Base-by-base conservation (phyloP, 2,329 filamentous ascomycete species). In the Alternaria arbusti region DNA sequence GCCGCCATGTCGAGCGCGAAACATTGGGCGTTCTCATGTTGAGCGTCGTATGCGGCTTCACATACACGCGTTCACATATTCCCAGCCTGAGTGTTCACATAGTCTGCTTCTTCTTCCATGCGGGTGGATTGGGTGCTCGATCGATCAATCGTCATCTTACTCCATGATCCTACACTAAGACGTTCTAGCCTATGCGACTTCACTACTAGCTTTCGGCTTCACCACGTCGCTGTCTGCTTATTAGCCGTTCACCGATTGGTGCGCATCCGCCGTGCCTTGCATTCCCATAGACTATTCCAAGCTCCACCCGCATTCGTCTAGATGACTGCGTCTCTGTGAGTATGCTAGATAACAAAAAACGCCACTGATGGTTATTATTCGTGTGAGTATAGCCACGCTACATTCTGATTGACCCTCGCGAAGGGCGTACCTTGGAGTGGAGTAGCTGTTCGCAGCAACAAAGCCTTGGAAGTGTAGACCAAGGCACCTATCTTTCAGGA, bases 171-270 rank as follows among this genome's bases (percentile, higher is more conserved):
- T 52, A 52, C 20, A 40, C 49, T 52, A 52, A 52, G 28, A 40
- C 28, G 36, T 36, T 52, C 30, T 52, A 40, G 49, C 36, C 49
- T 25, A n/a, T 52, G 15, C 36, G 36, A 40, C 36, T 17, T 52
- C 49, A 52, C 30, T 52, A 23, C 49, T 52, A 52, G 49, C 49
- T 22, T 13, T 52, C 28, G 49, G 49, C 49, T 52, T 52, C 49
- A 23, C 30, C 20, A 36, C 49, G 15, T 52, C 20, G 49, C 30
- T 56, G 54, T 30, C 43, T 32, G 13, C 40, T 46, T 11, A 56
- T 56, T 32, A 46, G 22, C 44, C 43, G 26, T 22, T 56, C 28
- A 28, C 54, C 44, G 40, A 56, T 56, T 56, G 54, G 54, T 46
- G 43, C 40, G 28, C n/a, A 47, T 23, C 11, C 23, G 43, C 6